phyloP scores from a whole-genome alignment of 768 basidiomycete species.

The Xerocomus brunneocitrinus region DNA sequence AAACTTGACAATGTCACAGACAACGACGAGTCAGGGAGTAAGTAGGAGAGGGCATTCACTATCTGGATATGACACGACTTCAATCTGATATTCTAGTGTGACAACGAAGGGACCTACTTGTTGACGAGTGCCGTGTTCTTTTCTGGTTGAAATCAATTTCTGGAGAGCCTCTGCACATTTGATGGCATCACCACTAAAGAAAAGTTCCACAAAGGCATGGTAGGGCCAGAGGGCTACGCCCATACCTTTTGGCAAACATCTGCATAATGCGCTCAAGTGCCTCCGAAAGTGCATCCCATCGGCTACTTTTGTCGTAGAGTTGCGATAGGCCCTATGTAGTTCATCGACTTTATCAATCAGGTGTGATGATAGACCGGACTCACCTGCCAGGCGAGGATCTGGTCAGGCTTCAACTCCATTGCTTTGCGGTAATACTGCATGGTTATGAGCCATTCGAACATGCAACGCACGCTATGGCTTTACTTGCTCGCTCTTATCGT shows the following conservation, averaged over 20 bases:
- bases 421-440: slow-evolving; percentile 75
- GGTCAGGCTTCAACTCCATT: slow-evolving; percentile 59
- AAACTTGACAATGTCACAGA: slow-evolving; percentile 60
- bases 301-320: slow-evolving; percentile 60
- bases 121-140: slow-evolving; percentile 53
- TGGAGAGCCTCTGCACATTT: slow-evolving; percentile 84
- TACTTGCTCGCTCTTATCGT: slow-evolving; percentile 83
- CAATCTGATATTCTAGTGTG: not conserved
- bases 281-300: slow-evolving; percentile 55
- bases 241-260: slow-evolving; percentile 57
- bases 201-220: not conserved
- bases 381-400: slow-evolving; percentile 84
- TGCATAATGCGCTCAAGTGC: slow-evolving; percentile 54
- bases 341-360: slow-evolving; percentile 7
- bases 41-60: slow-evolving; percentile 55
- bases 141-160: slow-evolving; percentile 61
- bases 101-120: slow-evolving; percentile 41
- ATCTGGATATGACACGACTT: slow-evolving; percentile 41
- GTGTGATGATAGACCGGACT: slow-evolving; percentile 13
- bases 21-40: slow-evolving; percentile 71
- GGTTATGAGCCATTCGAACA: slow-evolving; percentile 14
- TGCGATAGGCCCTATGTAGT: slow-evolving; percentile 59
- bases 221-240: not conserved
- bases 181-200: slow-evolving; percentile 58
- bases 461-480: slow-evolving; percentile 23